Evolutionary conservation across 2,329 filamentous ascomycete genomes (phyloP), one percentile per base, ranked within the genome.

Genomic region (Aspergillus unguis): DNA sequence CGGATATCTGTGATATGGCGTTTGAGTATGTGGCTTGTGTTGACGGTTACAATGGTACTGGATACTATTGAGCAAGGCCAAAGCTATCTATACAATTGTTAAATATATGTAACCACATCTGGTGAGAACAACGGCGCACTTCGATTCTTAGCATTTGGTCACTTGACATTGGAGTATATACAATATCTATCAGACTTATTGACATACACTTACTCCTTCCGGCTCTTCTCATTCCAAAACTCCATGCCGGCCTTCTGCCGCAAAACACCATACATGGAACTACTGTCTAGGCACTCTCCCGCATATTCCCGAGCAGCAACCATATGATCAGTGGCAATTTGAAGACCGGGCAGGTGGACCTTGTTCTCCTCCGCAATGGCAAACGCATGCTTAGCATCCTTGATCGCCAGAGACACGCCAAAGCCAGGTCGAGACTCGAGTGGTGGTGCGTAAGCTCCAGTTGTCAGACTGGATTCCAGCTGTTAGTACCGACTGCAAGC

Each of bases 371-470:
- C 50, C 1, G 69, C 69, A 54, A 72, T 70, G 2, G 59, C 48
- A 50, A 68, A 58, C 1, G 69, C 69, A 52, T 71, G 68, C 9
- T 62, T 64, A 6, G 69, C 68, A 54, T 72, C 69, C 48, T 71
- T 72, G 53, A 72, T 72, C 11, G 69, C 66, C 17, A 71, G 53
- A 0, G 69, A 71, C 7, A 72, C 69, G 10, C 67, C 66, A 32
- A 71, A 72, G 6, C 69, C 69, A 28, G 69, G 69, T 25, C 65
- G 66, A 2, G 66, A 65, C 43, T 65, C 60, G 28, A 71, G 54
- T 1, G 70, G 62, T 0, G 73, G 75, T 7, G 68, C 69, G 54
- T 76, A 77, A 9, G 65, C 70, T 11, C 74, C 74, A 1, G 70
- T 71, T 11, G 74, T 76, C 53, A 77, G 55, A 51, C 75, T 69